Evolutionary conservation across 768 basidiomycete genomes (phyloP).

Genomic region (Tremella yokohamensis): DNA sequence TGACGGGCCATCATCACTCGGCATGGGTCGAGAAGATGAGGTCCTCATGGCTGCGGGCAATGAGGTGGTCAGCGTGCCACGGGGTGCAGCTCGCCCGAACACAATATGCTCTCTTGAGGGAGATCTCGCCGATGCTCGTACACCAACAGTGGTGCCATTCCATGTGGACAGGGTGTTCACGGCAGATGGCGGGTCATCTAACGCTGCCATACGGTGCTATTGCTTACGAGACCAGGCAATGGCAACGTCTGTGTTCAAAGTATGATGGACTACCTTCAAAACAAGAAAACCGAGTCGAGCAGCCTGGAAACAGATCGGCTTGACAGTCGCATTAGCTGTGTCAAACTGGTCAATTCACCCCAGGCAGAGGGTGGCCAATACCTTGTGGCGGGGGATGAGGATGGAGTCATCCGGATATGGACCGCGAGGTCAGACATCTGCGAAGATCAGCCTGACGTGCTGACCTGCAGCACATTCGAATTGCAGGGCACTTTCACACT

Average conservation of each 20-base stretch:
- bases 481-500: slow-evolving; percentile 68
- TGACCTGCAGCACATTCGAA: slow-evolving; percentile 52
- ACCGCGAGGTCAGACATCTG: slow-evolving; percentile 23
- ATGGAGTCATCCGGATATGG: slow-evolving; percentile 47
- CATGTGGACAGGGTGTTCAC: slow-evolving; percentile 16
- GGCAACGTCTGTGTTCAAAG: slow-evolving; percentile 20
- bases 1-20: too few relatives aligned
- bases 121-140: neutral
- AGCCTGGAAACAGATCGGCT: slow-evolving; percentile 18
- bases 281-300: neutral
- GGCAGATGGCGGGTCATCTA: slow-evolving; percentile 21
- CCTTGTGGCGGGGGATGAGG: slow-evolving; percentile 45
- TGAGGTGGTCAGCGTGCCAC: too few relatives aligned
- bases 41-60: too few relatives aligned
- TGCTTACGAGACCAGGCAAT: slow-evolving; percentile 6
- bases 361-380: slow-evolving; percentile 5
- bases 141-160: neutral
- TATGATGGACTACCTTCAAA: neutral
- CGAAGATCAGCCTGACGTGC: neutral
- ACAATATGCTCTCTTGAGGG: neutral
- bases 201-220: neutral
- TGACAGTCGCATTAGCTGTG: slow-evolving; percentile 27
- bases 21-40: too few relatives aligned
- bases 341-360: slow-evolving; percentile 10
- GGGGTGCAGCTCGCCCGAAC: too few relatives aligned